Evolutionary conservation across 805 yeast genomes (phyloP).

Genomic region (Lipomyces sp.): DNA sequence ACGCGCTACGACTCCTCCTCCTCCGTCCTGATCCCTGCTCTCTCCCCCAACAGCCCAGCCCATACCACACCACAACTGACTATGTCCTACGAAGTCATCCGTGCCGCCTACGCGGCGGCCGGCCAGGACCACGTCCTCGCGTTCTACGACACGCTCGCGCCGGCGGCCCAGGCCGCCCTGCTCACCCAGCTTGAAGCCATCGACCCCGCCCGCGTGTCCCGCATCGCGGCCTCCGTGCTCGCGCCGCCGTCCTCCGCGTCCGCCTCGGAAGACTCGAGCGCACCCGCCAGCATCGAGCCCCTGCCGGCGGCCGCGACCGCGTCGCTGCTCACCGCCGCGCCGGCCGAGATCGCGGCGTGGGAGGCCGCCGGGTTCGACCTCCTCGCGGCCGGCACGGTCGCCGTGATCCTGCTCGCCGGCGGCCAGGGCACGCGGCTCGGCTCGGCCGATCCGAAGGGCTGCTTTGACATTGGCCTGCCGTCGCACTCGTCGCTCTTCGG

Average conservation of each 20-base stretch:
- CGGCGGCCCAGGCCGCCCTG: conserved; percentile 32
- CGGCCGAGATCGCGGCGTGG: conserved; percentile 44
- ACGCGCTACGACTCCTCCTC: too few species aligned
- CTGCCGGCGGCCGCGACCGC: conserved; percentile 29
- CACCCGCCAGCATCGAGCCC: conserved; percentile 19
- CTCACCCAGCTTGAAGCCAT: conserved; percentile 38
- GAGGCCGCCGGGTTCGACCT: conserved; percentile 59
- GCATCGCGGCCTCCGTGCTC: conserved; percentile 34
- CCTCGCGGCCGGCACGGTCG: conserved; percentile 70
- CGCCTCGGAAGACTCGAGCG: background rate
- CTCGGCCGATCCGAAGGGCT: conserved; percentile 87
- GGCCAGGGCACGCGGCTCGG: conserved; percentile 98
- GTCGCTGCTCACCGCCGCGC: conserved; percentile 35
- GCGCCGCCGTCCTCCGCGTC: conserved; percentile 12
- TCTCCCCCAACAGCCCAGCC: too few species aligned
- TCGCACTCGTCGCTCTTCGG: conserved; percentile 82
- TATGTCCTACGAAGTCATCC: conserved; percentile 8
- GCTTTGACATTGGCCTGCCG: conserved; percentile 82
- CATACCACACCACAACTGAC: too few species aligned
- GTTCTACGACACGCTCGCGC: conserved; percentile 38
- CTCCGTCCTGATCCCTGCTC: too few species aligned
- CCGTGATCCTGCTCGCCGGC: conserved; percentile 91
- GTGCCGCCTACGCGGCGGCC: conserved; percentile 34
- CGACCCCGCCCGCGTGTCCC: conserved; percentile 38
- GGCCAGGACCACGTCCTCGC: conserved; percentile 44